Conservation (phyloP, 1,284 basidiomycete species). For the Rhodotorula sp. region DNA sequence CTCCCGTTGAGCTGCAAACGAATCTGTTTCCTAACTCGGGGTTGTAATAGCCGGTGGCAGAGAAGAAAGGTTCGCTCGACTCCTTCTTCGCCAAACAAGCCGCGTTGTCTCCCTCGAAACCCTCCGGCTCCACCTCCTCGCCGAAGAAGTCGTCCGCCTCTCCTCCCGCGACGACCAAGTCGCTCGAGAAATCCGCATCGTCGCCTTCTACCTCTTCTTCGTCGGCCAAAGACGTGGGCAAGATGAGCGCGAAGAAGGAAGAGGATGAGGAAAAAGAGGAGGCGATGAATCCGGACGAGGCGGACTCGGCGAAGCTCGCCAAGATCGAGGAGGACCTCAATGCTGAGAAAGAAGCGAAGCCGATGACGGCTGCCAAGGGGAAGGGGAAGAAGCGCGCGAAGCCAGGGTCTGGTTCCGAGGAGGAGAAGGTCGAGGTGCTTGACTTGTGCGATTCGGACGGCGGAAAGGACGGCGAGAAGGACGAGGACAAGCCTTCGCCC, state of each 20-base stretch:
- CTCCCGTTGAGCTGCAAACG: background rate
- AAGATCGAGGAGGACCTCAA: slow-evolving; percentile 3
- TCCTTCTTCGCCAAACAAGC: slow-evolving; percentile 24
- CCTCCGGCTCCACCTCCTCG: background rate
- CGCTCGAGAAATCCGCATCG: background rate
- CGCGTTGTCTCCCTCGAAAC: background rate
- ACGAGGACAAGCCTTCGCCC: background rate
- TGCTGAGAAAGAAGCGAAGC: background rate
- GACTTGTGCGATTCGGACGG: background rate
- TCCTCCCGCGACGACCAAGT: background rate
- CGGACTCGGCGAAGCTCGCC: background rate
- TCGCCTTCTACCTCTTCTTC: background rate
- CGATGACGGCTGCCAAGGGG: too few relatives aligned
- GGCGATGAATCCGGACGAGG: slow-evolving; percentile 28
- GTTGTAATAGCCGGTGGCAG: slow-evolving; percentile 16
- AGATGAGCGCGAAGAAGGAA: background rate
- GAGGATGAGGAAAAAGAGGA: background rate
- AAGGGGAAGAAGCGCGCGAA: background rate
- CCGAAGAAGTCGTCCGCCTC: background rate
- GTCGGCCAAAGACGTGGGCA: background rate
- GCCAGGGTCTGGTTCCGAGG: background rate
- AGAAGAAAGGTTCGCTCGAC: slow-evolving; percentile 28
- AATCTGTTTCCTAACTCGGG: background rate
- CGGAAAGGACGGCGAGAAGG: background rate
- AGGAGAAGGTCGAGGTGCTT: background rate